phyloP scores from a whole-genome alignment of 2,329 filamentous ascomycete species.

The Orbilia blumenaviensis region DNA sequence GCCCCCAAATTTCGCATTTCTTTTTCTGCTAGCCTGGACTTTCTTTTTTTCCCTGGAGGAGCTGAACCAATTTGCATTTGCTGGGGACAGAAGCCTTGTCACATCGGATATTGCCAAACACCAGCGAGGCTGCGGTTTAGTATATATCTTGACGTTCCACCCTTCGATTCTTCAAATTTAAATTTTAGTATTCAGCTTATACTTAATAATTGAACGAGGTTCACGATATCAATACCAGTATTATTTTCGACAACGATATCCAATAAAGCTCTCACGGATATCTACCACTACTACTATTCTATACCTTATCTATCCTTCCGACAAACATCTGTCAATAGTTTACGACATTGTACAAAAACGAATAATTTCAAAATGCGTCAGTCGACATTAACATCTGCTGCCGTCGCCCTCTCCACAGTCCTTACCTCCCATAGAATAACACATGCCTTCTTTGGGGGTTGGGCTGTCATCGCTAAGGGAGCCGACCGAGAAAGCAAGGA shows the following conservation, averaged over 20 bases:
- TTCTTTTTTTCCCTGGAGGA: constrained; percentile 52
- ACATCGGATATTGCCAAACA: constrained; percentile 52
- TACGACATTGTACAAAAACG: background rate
- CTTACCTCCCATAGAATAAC: constrained; percentile 58
- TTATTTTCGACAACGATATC: constrained; percentile 21
- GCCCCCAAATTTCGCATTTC: constrained; percentile 51
- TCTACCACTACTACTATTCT: background rate
- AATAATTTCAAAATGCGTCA: constrained; percentile 56
- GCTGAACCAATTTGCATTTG: constrained; percentile 53
- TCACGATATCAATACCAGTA: constrained; percentile 39
- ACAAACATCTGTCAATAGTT: background rate
- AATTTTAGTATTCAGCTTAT: constrained; percentile 44
- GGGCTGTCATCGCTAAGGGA: constrained; percentile 57
- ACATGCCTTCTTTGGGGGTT: constrained; percentile 59
- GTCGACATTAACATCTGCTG: constrained; percentile 57
- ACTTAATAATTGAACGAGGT: constrained; percentile 34
- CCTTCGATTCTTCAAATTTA: constrained; percentile 42
- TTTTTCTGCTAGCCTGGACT: constrained; percentile 16
- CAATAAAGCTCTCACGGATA: constrained; percentile 29
- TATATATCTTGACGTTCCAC: constrained; percentile 54
- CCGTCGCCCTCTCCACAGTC: constrained; percentile 57
- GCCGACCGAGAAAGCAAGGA: constrained; percentile 58
- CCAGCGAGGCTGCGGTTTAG: constrained; percentile 19
- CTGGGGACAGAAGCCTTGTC: constrained; percentile 42
- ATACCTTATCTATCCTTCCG: background rate